Evolutionary conservation across 1,284 basidiomycete species (phyloP).

Genomic region (Rhizoctonia solani): DNA sequence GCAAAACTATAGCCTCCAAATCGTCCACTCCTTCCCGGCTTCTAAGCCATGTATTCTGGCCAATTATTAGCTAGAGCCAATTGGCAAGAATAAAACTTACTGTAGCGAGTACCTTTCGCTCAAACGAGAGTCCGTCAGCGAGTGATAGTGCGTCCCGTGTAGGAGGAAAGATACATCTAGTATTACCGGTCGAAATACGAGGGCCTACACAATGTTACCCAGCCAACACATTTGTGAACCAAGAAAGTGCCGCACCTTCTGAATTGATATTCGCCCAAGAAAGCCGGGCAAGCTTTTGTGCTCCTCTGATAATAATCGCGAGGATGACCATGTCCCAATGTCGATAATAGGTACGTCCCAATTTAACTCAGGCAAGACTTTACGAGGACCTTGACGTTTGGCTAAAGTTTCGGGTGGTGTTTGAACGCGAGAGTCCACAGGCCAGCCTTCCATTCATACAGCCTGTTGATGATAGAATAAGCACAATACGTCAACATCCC

Average conservation of each 20-base stretch:
- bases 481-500: slow-evolving; percentile 1
- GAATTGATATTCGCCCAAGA: background rate
- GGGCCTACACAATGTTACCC: background rate
- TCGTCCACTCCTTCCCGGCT: background rate
- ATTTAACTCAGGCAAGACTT: slow-evolving; percentile 3
- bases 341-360: slow-evolving; percentile 20
- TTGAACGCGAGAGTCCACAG: slow-evolving; percentile 15
- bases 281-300: background rate
- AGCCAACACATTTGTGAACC: background rate
- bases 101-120: slow-evolving; percentile 13
- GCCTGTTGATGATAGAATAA: background rate
- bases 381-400: slow-evolving; percentile 22
- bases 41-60: slow-evolving; percentile 24
- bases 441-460: slow-evolving; percentile 27
- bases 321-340: background rate
- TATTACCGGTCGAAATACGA: slow-evolving; percentile 20
- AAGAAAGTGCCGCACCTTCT: background rate
- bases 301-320: background rate
- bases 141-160: background rate
- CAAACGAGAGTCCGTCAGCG: background rate
- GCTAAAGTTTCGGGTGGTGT: background rate
- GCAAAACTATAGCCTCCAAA: slow-evolving; percentile 1
- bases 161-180: slow-evolving; percentile 28
- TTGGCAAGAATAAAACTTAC: background rate
- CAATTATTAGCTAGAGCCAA: background rate